phyloP scores from a whole-genome alignment of 2,329 filamentous ascomycete genomes.

The Nothomitra cinnamomea region DNA sequence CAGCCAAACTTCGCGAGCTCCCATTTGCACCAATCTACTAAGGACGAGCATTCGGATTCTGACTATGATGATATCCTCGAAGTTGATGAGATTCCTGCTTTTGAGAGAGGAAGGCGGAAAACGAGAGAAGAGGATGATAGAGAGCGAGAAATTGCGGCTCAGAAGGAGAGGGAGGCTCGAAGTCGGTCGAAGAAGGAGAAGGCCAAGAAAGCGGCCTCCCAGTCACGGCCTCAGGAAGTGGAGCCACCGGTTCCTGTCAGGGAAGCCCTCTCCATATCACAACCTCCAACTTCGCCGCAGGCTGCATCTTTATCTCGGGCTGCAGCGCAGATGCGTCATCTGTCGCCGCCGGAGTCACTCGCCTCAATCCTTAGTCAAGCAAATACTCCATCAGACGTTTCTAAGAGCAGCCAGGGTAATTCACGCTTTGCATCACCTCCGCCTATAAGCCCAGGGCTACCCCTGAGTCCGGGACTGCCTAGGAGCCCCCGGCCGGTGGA shows the following conservation, averaged over 20 bases:
- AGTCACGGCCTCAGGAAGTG: slow-evolving; percentile 8
- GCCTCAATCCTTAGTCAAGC: slow-evolving; percentile 19
- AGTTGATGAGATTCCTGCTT: slow-evolving; percentile 41
- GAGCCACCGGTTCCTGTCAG: slow-evolving; percentile 16
- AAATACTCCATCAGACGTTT: background rate
- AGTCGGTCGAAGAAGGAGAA: slow-evolving; percentile 61
- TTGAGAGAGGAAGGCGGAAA: slow-evolving; percentile 52
- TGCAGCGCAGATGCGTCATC: slow-evolving; percentile 3
- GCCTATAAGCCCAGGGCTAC: slow-evolving; percentile 44
- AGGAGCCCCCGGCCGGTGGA: slow-evolving; percentile 43
- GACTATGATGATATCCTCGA: slow-evolving; percentile 70
- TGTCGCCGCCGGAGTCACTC: slow-evolving; percentile 16
- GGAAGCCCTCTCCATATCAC: slow-evolving; percentile 16
- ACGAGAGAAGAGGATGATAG: slow-evolving; percentile 79
- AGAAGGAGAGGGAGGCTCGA: slow-evolving; percentile 50
- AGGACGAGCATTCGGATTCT: slow-evolving; percentile 51
- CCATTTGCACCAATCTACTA: slow-evolving; percentile 27
- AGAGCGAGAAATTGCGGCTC: slow-evolving; percentile 51
- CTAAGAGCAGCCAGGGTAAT: background rate
- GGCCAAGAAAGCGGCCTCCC: slow-evolving; percentile 17
- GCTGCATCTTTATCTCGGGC: background rate
- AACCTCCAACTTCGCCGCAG: background rate
- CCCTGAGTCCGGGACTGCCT: slow-evolving; percentile 46
- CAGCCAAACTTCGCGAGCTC: slow-evolving; percentile 25
- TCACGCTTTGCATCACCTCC: slow-evolving; percentile 28